These are phyloP conservation scores for Perkinsus chesapeaki DNA, from an alignment of 169 alveolate genomes.

Conservation along the genomic window DNA sequence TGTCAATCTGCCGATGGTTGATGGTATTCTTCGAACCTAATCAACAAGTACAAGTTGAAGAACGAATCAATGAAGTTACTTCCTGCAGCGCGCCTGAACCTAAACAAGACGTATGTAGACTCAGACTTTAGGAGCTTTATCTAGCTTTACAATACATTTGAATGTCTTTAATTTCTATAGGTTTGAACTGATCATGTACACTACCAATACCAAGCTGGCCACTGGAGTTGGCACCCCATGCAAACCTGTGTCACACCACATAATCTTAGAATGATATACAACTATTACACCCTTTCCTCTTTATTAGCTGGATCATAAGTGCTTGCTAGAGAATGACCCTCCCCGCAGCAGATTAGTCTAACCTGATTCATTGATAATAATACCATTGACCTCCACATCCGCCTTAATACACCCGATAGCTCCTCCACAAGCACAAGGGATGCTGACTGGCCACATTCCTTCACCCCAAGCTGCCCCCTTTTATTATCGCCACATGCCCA, in stretches of 20 bases:
- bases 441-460: neutral
- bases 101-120: too few relatives aligned
- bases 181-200: neutral
- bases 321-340: neutral
- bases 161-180: neutral
- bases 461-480: neutral
- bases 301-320: neutral
- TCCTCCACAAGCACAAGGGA: neutral
- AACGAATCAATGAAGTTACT: too few relatives aligned
- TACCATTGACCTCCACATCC: neutral
- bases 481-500: neutral
- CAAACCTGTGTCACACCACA: neutral
- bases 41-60: neutral
- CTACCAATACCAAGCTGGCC: neutral
- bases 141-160: neutral
- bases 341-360: neutral
- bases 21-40: neutral
- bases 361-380: neutral
- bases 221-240: neutral
- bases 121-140: too few relatives aligned
- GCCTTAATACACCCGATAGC: neutral
- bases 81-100: too few relatives aligned
- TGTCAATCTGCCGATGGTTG: neutral
- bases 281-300: neutral
- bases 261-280: neutral